Conservation (phyloP, 2,329 filamentous ascomycete species). For the Nectriaceae sp. region DNA sequence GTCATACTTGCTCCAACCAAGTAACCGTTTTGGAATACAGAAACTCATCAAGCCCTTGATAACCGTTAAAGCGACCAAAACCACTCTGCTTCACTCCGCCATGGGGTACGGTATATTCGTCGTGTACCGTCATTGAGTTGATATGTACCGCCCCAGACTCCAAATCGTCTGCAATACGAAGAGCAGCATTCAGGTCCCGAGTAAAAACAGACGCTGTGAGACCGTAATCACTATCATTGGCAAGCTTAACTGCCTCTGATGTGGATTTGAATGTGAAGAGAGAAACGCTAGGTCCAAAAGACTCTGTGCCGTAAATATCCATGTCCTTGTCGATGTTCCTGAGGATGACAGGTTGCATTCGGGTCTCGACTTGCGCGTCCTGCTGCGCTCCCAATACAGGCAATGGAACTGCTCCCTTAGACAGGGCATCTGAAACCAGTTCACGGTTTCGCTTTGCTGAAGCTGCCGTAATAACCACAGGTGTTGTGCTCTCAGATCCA, state of each 20-base stretch:
- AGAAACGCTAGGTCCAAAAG: constrained; percentile 73
- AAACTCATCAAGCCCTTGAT: not conserved
- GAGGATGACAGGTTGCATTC: constrained; percentile 66
- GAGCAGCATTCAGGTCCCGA: constrained; percentile 57
- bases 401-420: constrained; percentile 64
- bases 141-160: constrained; percentile 66
- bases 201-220: constrained; percentile 73
- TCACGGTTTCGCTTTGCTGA: constrained; percentile 5
- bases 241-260: constrained; percentile 70
- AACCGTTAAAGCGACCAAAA: not conserved
- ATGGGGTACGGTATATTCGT: not conserved
- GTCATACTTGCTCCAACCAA: too few species aligned
- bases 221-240: constrained; percentile 81
- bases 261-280: constrained; percentile 65
- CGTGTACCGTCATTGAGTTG: not conserved
- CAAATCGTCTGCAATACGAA: constrained; percentile 59
- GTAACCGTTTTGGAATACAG: not conserved
- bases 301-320: constrained; percentile 75
- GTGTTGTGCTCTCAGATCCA: constrained; percentile 2
- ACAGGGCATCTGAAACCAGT: constrained; percentile 48
- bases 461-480: constrained; percentile 6
- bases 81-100: not conserved
- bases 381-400: constrained; percentile 36
- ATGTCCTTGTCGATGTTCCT: constrained; percentile 60
- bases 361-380: constrained; percentile 30